Conservation (phyloP, 2,329 filamentous ascomycete species). For the Claviceps sp. region DNA sequence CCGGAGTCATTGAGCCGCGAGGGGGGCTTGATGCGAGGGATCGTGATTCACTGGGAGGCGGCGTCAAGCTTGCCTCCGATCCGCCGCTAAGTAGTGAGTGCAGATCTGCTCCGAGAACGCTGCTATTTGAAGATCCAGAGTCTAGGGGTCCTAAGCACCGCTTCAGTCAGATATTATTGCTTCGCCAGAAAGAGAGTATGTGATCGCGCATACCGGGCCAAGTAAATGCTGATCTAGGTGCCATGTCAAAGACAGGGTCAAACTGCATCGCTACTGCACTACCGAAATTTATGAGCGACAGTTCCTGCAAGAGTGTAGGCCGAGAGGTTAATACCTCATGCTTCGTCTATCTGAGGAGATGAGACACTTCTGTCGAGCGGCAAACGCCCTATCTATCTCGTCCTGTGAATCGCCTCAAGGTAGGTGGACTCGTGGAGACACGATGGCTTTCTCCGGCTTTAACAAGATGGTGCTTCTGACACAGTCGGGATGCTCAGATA, state of each 20-base stretch:
- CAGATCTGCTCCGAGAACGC: conserved; percentile 31
- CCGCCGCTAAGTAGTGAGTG: conserved; percentile 27
- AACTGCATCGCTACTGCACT: conserved; percentile 38
- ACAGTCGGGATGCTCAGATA: not conserved
- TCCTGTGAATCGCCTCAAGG: not conserved
- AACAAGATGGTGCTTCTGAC: not conserved
- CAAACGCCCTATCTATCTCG: not conserved
- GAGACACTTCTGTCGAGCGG: not conserved
- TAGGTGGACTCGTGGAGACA: not conserved
- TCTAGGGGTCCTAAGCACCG: conserved; percentile 21
- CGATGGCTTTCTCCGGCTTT: not conserved
- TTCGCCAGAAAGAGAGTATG: conserved; percentile 4
- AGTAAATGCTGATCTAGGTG: conserved; percentile 33
- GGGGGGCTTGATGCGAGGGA: conserved; percentile 47
- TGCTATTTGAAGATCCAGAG: conserved; percentile 15
- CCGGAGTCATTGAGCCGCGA: conserved; percentile 37
- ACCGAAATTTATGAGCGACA: conserved; percentile 1
- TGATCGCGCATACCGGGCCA: conserved; percentile 30
- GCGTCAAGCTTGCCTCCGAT: conserved; percentile 35
- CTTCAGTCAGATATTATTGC: not conserved
- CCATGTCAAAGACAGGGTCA: conserved; percentile 38
- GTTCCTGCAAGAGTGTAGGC: not conserved
- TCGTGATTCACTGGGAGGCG: conserved; percentile 34
- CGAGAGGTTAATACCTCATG: conserved; percentile 21
- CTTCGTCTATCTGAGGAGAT: conserved; percentile 8